Percentiles rank a stretch among this genome's conserved stretches.
Evolutionary conservation across 495 filamentous ascomycete genomes (phyloP).

Genomic region (Annulohypoxylon maeteangense): DNA sequence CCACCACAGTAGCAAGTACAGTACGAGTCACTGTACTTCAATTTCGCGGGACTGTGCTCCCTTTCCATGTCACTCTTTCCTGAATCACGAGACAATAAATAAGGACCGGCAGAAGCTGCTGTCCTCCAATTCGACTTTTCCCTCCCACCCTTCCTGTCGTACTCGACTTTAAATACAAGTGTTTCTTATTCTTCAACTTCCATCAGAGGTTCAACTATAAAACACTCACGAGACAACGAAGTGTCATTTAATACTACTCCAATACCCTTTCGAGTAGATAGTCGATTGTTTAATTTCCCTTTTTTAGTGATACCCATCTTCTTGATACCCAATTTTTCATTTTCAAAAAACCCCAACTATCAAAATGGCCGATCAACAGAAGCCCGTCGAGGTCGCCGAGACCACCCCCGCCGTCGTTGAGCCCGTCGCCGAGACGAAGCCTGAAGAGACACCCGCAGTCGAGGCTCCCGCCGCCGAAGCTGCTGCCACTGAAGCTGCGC

Average conservation of each 20-base stretch:
- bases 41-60: slow-evolving; percentile 36
- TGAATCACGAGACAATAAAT: slow-evolving; percentile 52
- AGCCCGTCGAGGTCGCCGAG: slow-evolving; percentile 57
- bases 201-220: slow-evolving; percentile 26
- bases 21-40: slow-evolving; percentile 24
- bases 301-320: slow-evolving; percentile 61
- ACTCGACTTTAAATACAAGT: slow-evolving; percentile 44
- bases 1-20: slow-evolving; percentile 11
- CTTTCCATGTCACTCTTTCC: slow-evolving; percentile 49
- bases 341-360: slow-evolving; percentile 49
- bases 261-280: slow-evolving; percentile 40
- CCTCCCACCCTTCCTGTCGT: slow-evolving; percentile 42
- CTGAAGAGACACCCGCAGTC: slow-evolving; percentile 53
- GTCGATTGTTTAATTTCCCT: slow-evolving; percentile 51
- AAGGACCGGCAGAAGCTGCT: slow-evolving; percentile 46
- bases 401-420: slow-evolving; percentile 53
- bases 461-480: slow-evolving; percentile 54
- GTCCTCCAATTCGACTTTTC: slow-evolving; percentile 42
- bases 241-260: slow-evolving; percentile 44
- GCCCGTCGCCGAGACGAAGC: slow-evolving; percentile 57
- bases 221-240: slow-evolving; percentile 44
- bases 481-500: slow-evolving; percentile 57
- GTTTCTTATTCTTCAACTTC: slow-evolving; percentile 37
- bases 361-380: slow-evolving; percentile 63
- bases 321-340: slow-evolving; percentile 57